phyloP scores from a whole-genome alignment of 371 early-diverging fungal species.

The Syncephalastrum monosporum region DNA sequence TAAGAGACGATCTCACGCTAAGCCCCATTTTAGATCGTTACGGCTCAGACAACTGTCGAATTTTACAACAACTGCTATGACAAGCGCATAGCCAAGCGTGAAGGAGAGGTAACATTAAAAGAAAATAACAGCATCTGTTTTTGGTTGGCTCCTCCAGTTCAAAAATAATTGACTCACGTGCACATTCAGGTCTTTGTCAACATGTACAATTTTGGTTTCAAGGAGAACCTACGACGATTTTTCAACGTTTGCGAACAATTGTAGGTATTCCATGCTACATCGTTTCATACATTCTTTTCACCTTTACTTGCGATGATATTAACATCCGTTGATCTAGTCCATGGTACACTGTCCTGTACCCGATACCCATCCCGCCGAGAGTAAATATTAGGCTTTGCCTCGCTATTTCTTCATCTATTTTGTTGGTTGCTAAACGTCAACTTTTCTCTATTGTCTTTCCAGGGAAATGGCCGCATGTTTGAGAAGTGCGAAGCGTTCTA shows the following conservation, averaged over 20 bases:
- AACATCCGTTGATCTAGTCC: constrained; percentile 26
- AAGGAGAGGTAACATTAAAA: constrained; percentile 39
- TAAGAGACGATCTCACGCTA: not conserved
- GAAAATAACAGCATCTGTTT: not conserved
- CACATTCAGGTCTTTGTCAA: constrained; percentile 43
- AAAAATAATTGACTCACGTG: not conserved
- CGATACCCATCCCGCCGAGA: constrained; percentile 54
- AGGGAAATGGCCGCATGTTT: constrained; percentile 43
- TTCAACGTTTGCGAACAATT: constrained; percentile 54
- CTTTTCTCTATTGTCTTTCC: not conserved
- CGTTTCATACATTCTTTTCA: too few relatives aligned
- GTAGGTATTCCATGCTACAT: constrained; percentile 21
- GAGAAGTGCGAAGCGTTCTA: constrained; percentile 51
- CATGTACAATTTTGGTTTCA: constrained; percentile 58
- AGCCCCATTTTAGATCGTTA: constrained; percentile 32
- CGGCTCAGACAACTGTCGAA: constrained; percentile 64
- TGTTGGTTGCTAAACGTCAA: not conserved
- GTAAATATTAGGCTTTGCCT: constrained; percentile 13
- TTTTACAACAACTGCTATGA: constrained; percentile 61
- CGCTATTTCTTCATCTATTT: not conserved
- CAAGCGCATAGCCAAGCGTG: constrained; percentile 42
- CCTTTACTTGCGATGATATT: too few relatives aligned
- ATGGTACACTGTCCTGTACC: constrained; percentile 58
- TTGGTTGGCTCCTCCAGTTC: not conserved
- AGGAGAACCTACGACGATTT: constrained; percentile 46